Conservation (phyloP, 106 monocot species). For the Triglochin maritima region DNA sequence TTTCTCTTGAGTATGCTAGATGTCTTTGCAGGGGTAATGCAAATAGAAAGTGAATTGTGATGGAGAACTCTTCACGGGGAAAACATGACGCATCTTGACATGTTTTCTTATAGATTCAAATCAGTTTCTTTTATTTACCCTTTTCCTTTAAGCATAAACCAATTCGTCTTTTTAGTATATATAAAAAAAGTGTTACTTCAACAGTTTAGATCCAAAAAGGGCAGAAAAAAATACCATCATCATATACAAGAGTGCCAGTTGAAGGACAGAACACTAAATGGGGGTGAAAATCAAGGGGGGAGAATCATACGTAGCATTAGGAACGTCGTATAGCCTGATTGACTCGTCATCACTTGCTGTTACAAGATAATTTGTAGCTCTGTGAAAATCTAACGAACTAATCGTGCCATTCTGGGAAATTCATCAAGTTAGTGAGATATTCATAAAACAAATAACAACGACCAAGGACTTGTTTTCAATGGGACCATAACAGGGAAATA, state of each 20-base stretch:
- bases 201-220: not conserved
- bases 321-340: conserved; percentile 89
- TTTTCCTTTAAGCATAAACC: too few relatives aligned
- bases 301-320: conserved; percentile 65
- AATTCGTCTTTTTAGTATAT: not conserved
- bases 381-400: conserved; percentile 98
- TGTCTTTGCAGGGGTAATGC: too few relatives aligned
- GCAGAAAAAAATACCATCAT: not conserved
- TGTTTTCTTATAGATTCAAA: too few relatives aligned
- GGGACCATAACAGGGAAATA: too few relatives aligned
- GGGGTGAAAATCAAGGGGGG: not conserved
- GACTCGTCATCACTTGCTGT: conserved; percentile 99
- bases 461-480: too few relatives aligned
- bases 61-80: not conserved
- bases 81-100: conserved; percentile 51
- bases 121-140: conserved; percentile 1
- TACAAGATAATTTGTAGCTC: conserved; percentile 66
- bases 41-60: too few relatives aligned
- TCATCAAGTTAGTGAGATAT: not conserved
- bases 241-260: not conserved
- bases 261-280: not conserved
- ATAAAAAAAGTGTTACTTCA: conserved; percentile 3
- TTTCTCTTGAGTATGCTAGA: too few relatives aligned
- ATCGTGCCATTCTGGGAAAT: conserved; percentile 88
- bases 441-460: too few relatives aligned